Conservation (phyloP, 2,329 filamentous ascomycete species). For the Botrytis cinerea region DNA sequence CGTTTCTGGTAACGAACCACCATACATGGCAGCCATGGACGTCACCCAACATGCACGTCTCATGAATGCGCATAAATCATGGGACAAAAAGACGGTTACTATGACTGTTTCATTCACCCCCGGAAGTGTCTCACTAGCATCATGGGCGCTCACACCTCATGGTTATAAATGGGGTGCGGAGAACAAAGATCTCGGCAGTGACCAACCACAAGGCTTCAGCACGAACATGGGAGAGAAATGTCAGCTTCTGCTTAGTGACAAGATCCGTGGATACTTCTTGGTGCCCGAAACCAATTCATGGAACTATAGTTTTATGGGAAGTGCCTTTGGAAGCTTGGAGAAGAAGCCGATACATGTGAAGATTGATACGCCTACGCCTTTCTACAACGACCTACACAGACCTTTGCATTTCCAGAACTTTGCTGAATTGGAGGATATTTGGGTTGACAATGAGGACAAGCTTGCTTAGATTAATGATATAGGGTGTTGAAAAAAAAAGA, state of each 20-base stretch:
- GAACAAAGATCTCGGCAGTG: conserved; percentile 89
- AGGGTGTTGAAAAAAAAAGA: neutral
- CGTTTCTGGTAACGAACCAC: conserved; percentile 87
- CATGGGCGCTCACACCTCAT: conserved; percentile 87
- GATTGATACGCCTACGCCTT: conserved; percentile 85
- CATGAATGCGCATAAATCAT: conserved; percentile 76
- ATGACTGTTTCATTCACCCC: conserved; percentile 97
- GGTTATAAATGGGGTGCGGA: conserved; percentile 97
- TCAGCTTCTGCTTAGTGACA: conserved; percentile 88
- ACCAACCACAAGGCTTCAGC: conserved; percentile 91
- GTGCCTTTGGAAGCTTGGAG: conserved; percentile 80
- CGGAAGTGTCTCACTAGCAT: conserved; percentile 89
- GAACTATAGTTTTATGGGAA: conserved; percentile 99
- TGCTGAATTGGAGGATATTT: conserved; percentile 93
- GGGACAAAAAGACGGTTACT: conserved; percentile 88
- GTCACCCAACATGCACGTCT: conserved; percentile 92
- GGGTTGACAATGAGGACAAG: conserved; percentile 89
- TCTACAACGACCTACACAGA: conserved; percentile 90
- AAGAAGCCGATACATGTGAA: conserved; percentile 91
- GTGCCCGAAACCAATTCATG: conserved; percentile 87
- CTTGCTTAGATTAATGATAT: conserved; percentile 66
- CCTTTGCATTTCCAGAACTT: conserved; percentile 97
- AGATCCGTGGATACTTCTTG: conserved; percentile 93
- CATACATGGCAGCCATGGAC: conserved; percentile 94
- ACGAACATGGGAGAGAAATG: conserved; percentile 93